Conservation (phyloP, 345 rosid species). For the Eucalyptus decipiens region DNA sequence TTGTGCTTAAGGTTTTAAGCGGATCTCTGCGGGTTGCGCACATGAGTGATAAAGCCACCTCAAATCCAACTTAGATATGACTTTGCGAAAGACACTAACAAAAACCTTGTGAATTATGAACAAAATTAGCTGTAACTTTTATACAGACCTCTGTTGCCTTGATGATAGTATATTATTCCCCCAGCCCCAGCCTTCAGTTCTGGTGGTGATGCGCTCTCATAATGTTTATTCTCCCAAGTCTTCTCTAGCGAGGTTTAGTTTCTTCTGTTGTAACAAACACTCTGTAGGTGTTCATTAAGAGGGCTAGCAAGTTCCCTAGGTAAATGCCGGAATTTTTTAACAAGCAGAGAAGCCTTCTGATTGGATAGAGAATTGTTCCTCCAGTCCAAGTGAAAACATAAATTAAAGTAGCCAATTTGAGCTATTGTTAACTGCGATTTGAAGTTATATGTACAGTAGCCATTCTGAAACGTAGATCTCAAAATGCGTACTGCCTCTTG, state of each 20-base stretch:
- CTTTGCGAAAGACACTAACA: not conserved
- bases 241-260: not conserved
- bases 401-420: not conserved
- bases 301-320: not conserved
- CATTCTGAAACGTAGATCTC: not conserved
- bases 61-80: not conserved
- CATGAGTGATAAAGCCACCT: not conserved
- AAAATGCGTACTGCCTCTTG: not conserved
- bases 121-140: not conserved
- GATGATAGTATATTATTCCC: not conserved
- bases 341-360: not conserved
- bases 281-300: not conserved
- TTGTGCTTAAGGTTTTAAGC: not conserved
- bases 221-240: not conserved
- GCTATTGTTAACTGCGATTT: not conserved
- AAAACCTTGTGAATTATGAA: not conserved
- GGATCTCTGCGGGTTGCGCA: not conserved
- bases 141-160: not conserved
- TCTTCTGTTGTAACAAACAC: not conserved
- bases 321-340: not conserved
- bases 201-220: not conserved
- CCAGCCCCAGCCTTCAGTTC: not conserved
- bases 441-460: not conserved
- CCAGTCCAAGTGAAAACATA: not conserved
- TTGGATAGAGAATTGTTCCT: not conserved